Conservation (phyloP, 1,284 basidiomycete species). For the Austroboletus niveus region DNA sequence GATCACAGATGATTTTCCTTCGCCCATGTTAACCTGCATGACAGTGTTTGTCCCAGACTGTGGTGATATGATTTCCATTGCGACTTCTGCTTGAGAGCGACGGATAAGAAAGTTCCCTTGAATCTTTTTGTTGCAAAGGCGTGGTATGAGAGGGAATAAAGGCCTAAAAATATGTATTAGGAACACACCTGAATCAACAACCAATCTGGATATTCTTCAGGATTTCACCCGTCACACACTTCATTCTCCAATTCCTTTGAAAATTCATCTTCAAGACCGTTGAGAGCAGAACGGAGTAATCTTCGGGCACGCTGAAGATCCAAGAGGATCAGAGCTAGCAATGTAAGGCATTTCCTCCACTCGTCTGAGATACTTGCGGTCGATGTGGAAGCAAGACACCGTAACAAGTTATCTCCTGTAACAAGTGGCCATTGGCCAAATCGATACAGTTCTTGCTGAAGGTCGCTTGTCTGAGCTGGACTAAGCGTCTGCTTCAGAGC, state of each 20-base stretch:
- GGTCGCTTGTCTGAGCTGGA: not conserved
- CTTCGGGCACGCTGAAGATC: conserved; percentile 26
- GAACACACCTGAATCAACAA: conserved; percentile 45
- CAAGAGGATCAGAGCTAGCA: conserved; percentile 29
- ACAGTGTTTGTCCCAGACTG: conserved; percentile 32
- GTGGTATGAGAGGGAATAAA: not conserved
- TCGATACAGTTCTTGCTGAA: not conserved
- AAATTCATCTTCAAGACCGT: not conserved
- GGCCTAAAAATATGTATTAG: not conserved
- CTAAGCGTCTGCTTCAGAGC: not conserved
- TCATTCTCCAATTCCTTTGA: conserved; percentile 17
- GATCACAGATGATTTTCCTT: conserved; percentile 57
- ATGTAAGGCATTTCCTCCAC: conserved; percentile 30
- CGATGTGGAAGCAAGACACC: conserved; percentile 15
- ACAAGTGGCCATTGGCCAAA: conserved; percentile 22
- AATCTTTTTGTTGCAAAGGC: conserved; percentile 29
- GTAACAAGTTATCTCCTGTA: conserved; percentile 25
- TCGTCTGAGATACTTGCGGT: not conserved
- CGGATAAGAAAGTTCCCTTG: conserved; percentile 43
- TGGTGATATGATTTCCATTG: conserved; percentile 48
- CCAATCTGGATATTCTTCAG: conserved; percentile 37
- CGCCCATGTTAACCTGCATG: conserved; percentile 56
- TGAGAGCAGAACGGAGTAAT: not conserved
- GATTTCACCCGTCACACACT: conserved; percentile 10
- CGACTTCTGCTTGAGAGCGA: conserved; percentile 39